Base-by-base conservation (phyloP, 2,329 filamentous ascomycete genomes). In the Malbranchea cinnamomea region DNA sequence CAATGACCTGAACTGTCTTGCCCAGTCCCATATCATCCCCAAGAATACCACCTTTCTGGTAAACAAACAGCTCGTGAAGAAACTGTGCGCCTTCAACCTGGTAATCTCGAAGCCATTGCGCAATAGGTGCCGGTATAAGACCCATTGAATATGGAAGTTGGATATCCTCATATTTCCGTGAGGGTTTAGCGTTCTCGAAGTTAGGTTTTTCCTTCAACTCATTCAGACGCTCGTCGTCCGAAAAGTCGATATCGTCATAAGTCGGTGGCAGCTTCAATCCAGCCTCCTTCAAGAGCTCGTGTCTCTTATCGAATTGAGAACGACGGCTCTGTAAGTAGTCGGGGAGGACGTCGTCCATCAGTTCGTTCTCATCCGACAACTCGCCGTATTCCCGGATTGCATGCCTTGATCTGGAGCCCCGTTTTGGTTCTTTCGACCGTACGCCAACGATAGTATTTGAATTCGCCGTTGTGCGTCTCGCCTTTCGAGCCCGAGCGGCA, bases 11-110 rank as follows among this genome's bases (percentile, higher is more conserved):
- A 2, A 98, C 82, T 0, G 89, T 98, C 55, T 98, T 98, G 1
- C 89, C 89, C 18, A 98, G 56, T 12, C 89, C 89, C 89, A 98
- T 98, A 46, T 98, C 89, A 48, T 98, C 89, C 3, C 87, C 85
- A 0, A 98, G 65, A 13, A 98, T 80, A 2, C 80, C 83, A 1
- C 89, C 89, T 42, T 77, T 78, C 47, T 98, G 89, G 41, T 82
- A 87, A 3, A 94, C 78, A 48, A 95, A 95, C 13, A 81, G 68
- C 36, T 81, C 71, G 49, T 95, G 85, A 5, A 98, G 63, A 45
- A 94, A 95, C 18, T 70, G 67, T 9, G 78, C 81, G 4, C 89
- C 89, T 16, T 79, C 69, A 2, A 95, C 65, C 51, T 98, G 89
- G 45, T 98, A 98, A 39, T 85, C 80, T 36, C 89, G 74, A 28